A percentile compares a stretch with the other conserved stretches of the same genome.
These are phyloP conservation scores for Amauroascus verrucosus DNA, from an alignment of 2,329 filamentous ascomycete species.

Conservation along the genomic window DNA sequence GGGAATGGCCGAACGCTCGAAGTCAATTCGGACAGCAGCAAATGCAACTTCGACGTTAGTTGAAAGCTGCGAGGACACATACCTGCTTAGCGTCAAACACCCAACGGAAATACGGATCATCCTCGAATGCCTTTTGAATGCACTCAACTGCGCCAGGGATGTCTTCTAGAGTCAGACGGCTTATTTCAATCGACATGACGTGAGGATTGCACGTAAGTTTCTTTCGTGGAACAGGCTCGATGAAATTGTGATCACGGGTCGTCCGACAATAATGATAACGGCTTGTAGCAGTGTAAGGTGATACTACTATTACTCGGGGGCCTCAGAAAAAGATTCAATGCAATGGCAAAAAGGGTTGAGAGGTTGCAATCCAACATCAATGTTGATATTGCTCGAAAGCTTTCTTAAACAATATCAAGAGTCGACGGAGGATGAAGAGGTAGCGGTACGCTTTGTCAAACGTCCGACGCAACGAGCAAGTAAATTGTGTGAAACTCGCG, in stretches of 20 bases:
- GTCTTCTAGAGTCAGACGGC: constrained; percentile 47
- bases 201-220: neutral
- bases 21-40: constrained; percentile 5
- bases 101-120: constrained; percentile 59
- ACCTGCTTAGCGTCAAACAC: constrained; percentile 52
- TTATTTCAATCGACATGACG: constrained; percentile 46
- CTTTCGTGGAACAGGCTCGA: neutral
- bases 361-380: constrained; percentile 10
- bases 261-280: neutral
- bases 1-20: neutral
- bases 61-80: constrained; percentile 19
- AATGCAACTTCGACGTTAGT: constrained; percentile 6
- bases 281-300: constrained; percentile 2
- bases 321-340: constrained; percentile 9
- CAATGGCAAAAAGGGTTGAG: constrained; percentile 2
- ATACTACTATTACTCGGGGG: constrained; percentile 9
- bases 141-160: constrained; percentile 55
- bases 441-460: neutral
- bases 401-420: neutral
- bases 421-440: neutral
- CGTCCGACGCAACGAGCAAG: neutral
- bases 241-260: neutral
- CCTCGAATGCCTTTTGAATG: constrained; percentile 55
- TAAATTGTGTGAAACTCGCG: neutral
- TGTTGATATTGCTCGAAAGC: constrained; percentile 1